Base-by-base conservation (phyloP, 1,284 basidiomycete genomes). In the Ustilago shanxiensis region DNA sequence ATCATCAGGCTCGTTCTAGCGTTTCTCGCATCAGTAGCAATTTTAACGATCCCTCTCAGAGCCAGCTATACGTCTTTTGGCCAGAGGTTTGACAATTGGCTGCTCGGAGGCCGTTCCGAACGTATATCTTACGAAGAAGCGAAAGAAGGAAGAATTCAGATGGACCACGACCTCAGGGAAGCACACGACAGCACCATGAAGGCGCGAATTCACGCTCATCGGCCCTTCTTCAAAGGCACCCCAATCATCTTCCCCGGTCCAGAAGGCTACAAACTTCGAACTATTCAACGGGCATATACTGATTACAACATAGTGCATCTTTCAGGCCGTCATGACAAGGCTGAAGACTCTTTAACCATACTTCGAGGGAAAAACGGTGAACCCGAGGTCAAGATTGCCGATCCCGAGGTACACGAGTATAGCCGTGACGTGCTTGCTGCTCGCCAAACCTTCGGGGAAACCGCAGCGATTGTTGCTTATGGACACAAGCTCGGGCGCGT, bases 281-380 rank as follows among this genome's bases (percentile, higher is more conserved):
- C n/a, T 29, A 45, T 66, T 16, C 57, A 66, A 29, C 52, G 53
- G 41, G 65, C 29, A n/a, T 66, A 35, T 13, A 33, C 52, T 16
- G 65, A 60, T 29, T 60, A 35, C 44, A 37, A 28, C 2, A 51
- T 9, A 18, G 41, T 66, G 14, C 47, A 60, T 18, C 11, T 66
- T 10, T 44, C 29, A 3, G 22, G 24, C 0, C 47, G 47, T 18
- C 26, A 26, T 16, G 11, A 49, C 28, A 1, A 7, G n/a, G 47
- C 24, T 49, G 24, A 29, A 28, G 47, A 26, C 47, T 26, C 47
- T 3, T 16, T 49, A n/a, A 49, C 47, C 7, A 49, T 49, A 9
- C 11, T 5, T 33, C 31, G 31, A 33, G 31, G 31, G 31, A 33
- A 28, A 1, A 47, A 20, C 8, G 6, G 6, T 14, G 2, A 26